These are phyloP conservation scores for Coniosporium tulheliwenetii DNA, from an alignment of 2,329 filamentous ascomycete genomes.

Conservation along the genomic window DNA sequence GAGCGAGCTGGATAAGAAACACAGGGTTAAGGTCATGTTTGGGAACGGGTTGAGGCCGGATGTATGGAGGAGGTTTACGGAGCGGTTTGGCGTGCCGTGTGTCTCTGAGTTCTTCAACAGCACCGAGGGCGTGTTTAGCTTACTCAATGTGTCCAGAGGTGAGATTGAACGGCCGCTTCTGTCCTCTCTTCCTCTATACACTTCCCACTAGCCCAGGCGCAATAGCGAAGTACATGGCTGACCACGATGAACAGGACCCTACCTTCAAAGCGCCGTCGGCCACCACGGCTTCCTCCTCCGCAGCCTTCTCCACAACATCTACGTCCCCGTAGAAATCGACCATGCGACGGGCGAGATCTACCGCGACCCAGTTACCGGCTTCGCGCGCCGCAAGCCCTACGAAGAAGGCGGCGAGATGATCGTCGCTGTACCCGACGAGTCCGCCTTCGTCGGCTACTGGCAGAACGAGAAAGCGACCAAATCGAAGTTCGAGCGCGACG, in stretches of 20 bases:
- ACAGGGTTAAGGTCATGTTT: conserved; percentile 43
- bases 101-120: conserved; percentile 66
- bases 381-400: conserved; percentile 46
- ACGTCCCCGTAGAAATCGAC: conserved; percentile 54
- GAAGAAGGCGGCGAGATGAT: conserved; percentile 62
- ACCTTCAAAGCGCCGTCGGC: conserved; percentile 47
- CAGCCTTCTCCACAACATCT: conserved; percentile 33
- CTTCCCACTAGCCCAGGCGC: conserved; percentile 2
- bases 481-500: conserved; percentile 33
- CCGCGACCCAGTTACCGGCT: conserved; percentile 51
- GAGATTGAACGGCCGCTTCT: background rate
- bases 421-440: conserved; percentile 41
- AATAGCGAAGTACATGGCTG: too few species aligned
- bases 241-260: conserved; percentile 33
- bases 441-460: conserved; percentile 54
- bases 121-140: conserved; percentile 52
- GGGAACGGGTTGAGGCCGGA: conserved; percentile 56
- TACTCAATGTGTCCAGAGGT: conserved; percentile 41
- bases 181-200: background rate
- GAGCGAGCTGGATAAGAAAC: conserved; percentile 42
- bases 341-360: conserved; percentile 50
- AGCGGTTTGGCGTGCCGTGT: conserved; percentile 45
- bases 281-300: conserved; percentile 53
- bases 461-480: conserved; percentile 49
- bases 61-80: conserved; percentile 49